Conservation (phyloP, 495 filamentous ascomycete species). For the Friedmanniomyces endolithicus region DNA sequence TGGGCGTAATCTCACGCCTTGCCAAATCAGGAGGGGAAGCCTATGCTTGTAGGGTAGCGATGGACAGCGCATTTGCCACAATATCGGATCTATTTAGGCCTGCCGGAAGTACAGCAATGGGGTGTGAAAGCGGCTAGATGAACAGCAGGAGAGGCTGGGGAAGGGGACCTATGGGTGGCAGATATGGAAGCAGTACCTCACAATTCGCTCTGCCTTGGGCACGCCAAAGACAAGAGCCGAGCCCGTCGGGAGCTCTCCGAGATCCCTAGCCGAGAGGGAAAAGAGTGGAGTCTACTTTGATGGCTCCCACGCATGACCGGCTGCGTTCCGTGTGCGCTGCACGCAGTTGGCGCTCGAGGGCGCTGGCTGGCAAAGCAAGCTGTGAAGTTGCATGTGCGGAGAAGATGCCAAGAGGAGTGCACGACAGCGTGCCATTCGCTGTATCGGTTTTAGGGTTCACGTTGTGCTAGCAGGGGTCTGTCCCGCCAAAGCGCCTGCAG, state of each 20-base stretch:
- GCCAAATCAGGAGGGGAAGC: conserved; percentile 11
- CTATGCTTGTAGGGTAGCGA: conserved; percentile 1
- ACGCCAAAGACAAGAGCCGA: conserved; percentile 14
- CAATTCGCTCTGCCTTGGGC: conserved; percentile 10
- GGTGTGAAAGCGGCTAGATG: conserved; percentile 9
- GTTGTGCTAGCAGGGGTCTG: background rate
- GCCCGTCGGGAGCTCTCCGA: background rate
- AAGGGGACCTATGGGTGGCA: conserved; percentile 8
- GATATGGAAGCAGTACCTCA: conserved; percentile 4
- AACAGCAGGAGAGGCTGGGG: conserved; percentile 4
- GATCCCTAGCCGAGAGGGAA: background rate
- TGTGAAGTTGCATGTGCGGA: background rate
- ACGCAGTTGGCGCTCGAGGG: conserved; percentile 3
- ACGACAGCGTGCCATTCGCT: background rate
- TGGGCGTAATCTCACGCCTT: conserved; percentile 14
- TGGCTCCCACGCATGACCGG: background rate
- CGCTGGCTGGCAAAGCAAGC: background rate
- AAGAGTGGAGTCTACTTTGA: background rate
- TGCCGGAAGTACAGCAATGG: conserved; percentile 4
- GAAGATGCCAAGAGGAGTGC: background rate
- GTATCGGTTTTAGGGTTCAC: background rate
- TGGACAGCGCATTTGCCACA: conserved; percentile 9
- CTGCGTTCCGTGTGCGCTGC: conserved; percentile 6
- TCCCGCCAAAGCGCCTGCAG: background rate
- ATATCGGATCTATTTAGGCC: conserved; percentile 4